Evolutionary conservation across 2,329 filamentous ascomycete species (phyloP), one percentile per base, ranked within the genome.

Genomic region (Cucurbitaria berberidis): DNA sequence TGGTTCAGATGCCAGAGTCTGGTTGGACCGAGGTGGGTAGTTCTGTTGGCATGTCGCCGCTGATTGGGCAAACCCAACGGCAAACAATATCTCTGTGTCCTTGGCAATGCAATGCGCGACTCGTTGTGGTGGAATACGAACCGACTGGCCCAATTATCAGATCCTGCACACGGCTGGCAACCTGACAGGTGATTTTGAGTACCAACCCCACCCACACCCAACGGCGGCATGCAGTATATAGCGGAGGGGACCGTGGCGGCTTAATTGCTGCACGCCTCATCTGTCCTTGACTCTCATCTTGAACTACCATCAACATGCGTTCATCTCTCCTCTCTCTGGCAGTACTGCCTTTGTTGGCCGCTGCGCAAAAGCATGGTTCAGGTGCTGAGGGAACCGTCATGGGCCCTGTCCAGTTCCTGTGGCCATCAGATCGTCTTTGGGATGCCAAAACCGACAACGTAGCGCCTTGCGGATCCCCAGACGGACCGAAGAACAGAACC

Each of bases 351-450:
- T 16, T 18, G 7, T 26, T 52, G 32, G 55, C 29, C n/a, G 35
- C n/a, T 27, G 64, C 59, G 8, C 61, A 67, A 30, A 59, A 55
- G 19, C 67, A 70, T 59, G 67, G 67, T 24, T 58, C 61, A n/a
- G 65, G 61, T n/a, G 66, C 58, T 36, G 64, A 68, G 38, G 69
- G 68, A n/a, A 51, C 24, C 5, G 48, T 30, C 8, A 83, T 83
- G 80, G 84, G 84, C 10, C 83, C 84, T 7, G 83, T 83, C 18
- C 82, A 81, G 9, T 85, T 87, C 66, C 75, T 86, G 70, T 87
- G 84, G 84, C 85, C 84, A 3, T 66, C 76, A 13, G 84, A 86
- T 68, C 77, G 84, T 45, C 73, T 76, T 35, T 88, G 84, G 84
- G 76, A 76, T 44, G 81, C 79, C 26, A 76, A 77, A 11, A 71